Conservation (phyloP, 805 yeast genomes). For the Candida ovalis region DNA sequence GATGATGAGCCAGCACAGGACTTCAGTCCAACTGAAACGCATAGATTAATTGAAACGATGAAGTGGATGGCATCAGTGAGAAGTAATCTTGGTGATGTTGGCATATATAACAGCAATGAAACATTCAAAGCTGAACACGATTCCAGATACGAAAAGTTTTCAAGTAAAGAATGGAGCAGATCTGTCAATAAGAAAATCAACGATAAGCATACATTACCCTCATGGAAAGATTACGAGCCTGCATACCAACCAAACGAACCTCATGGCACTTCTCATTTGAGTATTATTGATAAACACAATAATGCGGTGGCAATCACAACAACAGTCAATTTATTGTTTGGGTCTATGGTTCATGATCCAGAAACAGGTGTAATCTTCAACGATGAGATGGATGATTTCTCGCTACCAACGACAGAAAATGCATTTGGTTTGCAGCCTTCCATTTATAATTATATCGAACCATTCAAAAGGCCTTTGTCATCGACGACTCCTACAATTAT, state of each 20-base stretch:
- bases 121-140: slow-evolving; percentile 29
- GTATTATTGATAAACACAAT: slow-evolving; percentile 67
- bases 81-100: slow-evolving; percentile 75
- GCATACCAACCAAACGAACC: slow-evolving; percentile 73
- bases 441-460: slow-evolving; percentile 68
- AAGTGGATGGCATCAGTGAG: slow-evolving; percentile 91
- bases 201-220: slow-evolving; percentile 50
- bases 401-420: slow-evolving; percentile 64
- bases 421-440: slow-evolving; percentile 83
- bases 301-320: slow-evolving; percentile 88
- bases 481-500: slow-evolving; percentile 78
- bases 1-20: slow-evolving; percentile 32
- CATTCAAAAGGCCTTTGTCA: slow-evolving; percentile 79
- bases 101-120: slow-evolving; percentile 23
- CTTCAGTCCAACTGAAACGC: slow-evolving; percentile 48
- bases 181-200: slow-evolving; percentile 47
- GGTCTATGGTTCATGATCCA: slow-evolving; percentile 78
- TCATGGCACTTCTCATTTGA: slow-evolving; percentile 87
- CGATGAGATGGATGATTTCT: slow-evolving; percentile 94
- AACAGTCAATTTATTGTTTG: slow-evolving; percentile 80
- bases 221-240: slow-evolving; percentile 77
- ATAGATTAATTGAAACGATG: slow-evolving; percentile 78
- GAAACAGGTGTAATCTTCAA: slow-evolving; percentile 79
- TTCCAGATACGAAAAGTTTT: slow-evolving; percentile 40
- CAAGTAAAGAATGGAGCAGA: slow-evolving; percentile 55